Base-by-base conservation (phyloP, 225 moss, liverwort and hornwort species). In the Ulota crispa region DNA sequence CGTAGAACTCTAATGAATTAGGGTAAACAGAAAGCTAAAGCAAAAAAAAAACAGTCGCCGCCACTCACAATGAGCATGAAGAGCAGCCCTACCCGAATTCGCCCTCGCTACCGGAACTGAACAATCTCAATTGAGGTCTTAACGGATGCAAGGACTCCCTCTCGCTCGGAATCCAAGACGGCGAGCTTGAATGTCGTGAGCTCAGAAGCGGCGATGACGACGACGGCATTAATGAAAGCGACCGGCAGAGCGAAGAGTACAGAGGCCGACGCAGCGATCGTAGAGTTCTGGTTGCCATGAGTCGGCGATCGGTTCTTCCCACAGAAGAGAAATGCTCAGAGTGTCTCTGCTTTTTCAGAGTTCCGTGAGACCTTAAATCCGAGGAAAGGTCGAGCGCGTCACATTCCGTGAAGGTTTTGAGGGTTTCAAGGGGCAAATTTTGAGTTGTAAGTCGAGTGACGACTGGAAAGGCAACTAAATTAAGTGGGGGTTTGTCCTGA, bases 51-150 rank as follows among this genome's bases (percentile, higher is more conserved):
- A 16, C 54, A 45, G 23, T 23, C 52, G 24, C 31, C 41, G 10
- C 24, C 69, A 11, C 45, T 34, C 64, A 23, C 30, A 67, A 23
- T 19, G 54, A 24, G 24, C 2, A 36, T 47, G 70, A 76, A 41
- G 67, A 55, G 32, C 28, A 63, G 39, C 23, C 71, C 45, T 77
- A 88, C 88, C 88, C 56, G 68, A 80, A 88, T 77, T 85, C 80
- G 50, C 60, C 77, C 26, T 69, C 83, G 45, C 83, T 63, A 72
- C 75, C 78, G 24, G 87, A 81, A 65, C 77, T 83, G 68, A 83
- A 83, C 18, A 63, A 59, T 56, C 83, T 80, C 69, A 52, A 64
- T 60, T 68, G 47, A 30, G 15, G 68, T 50, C 60, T 10, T 2
- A 12, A 3, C 27, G 50, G 37, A 10, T 36, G 13, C 27, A 36